These are phyloP conservation scores for Venturia asperata DNA, from an alignment of 2,329 filamentous ascomycete species.

Conservation along the genomic window DNA sequence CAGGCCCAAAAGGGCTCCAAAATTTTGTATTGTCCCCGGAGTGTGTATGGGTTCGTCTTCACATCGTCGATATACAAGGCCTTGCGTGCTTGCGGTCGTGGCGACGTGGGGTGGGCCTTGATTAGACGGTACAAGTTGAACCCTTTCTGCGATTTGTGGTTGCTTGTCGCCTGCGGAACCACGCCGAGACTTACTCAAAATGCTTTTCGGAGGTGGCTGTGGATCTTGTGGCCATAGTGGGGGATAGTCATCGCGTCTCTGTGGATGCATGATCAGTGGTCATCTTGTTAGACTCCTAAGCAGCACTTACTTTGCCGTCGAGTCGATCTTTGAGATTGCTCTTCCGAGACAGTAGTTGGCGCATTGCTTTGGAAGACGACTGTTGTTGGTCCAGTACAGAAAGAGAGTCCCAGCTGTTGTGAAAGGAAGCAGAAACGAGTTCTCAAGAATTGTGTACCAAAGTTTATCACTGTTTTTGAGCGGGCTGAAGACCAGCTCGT, in stretches of 20 bases:
- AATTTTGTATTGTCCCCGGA: conserved; percentile 5
- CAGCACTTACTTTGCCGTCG: background rate
- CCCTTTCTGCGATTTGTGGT: conserved; percentile 1
- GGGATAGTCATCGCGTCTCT: conserved; percentile 5
- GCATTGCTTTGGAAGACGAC: background rate
- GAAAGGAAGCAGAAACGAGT: background rate
- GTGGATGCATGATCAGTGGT: background rate
- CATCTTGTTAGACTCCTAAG: background rate
- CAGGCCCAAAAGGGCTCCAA: background rate
- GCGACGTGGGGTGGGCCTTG: background rate
- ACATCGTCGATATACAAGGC: conserved; percentile 1
- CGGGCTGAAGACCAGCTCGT: background rate
- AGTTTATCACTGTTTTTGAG: background rate
- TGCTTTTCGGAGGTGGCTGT: background rate
- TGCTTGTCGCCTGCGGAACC: background rate
- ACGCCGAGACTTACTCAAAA: background rate
- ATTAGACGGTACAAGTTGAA: background rate
- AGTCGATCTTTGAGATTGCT: background rate
- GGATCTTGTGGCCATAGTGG: background rate
- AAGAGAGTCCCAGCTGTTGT: background rate
- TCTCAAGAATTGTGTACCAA: background rate
- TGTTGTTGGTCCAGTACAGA: background rate
- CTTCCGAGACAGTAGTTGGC: background rate
- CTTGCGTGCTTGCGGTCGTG: background rate
- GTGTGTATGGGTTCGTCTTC: conserved; percentile 8